Evolutionary conservation across 371 early-diverging fungal genomes (phyloP), one percentile per base, ranked within the genome.

Genomic region (Dentiscutata heterogama): DNA sequence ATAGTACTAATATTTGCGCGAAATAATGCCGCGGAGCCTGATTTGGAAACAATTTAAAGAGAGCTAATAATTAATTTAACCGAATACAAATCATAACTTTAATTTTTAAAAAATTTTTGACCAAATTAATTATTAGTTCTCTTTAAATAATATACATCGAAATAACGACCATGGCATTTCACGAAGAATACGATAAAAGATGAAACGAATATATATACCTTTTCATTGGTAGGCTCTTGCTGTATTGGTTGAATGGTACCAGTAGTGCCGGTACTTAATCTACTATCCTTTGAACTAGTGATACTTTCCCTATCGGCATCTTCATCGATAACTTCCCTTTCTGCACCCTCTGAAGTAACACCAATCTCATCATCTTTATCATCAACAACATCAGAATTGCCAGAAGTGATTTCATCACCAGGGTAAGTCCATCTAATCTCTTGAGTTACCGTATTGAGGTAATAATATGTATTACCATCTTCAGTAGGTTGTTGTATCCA

Each of bases 361-460:
- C 71, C 80, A 46, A 78, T 84, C 25, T 76, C 85, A 54, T 72
- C 58, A 39, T 83, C 83, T 14, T 83, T 76, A 53, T 83, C 71
- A 25, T 82, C 82, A 20, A 51, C 75, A 10, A 65, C 46, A 50
- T 83, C 82, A 39, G 14, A 18, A 70, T 46, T 18, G 14, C 35
- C 29, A 20, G 51, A 11, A 56, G 31, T 61, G 18, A 11, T 35
- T 13, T 53, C 71, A 25, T 86, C 84, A 42, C 85, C 84, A 25
- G 90, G 90, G 81, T 84, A 87, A 1, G 85, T 82, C 22, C 87
- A 86, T 46, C 88, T 83, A 86, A 89, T 89, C 46, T 91, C 90
- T 25, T 87, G 86, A 6, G 90, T 89, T 18, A 81, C 20, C 8
- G 78, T 78, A 70, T 91, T 89, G 54, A 87, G 87, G 78, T 86